Conservation (phyloP, 495 filamentous ascomycete species). For the Cercophora newfieldiana region DNA sequence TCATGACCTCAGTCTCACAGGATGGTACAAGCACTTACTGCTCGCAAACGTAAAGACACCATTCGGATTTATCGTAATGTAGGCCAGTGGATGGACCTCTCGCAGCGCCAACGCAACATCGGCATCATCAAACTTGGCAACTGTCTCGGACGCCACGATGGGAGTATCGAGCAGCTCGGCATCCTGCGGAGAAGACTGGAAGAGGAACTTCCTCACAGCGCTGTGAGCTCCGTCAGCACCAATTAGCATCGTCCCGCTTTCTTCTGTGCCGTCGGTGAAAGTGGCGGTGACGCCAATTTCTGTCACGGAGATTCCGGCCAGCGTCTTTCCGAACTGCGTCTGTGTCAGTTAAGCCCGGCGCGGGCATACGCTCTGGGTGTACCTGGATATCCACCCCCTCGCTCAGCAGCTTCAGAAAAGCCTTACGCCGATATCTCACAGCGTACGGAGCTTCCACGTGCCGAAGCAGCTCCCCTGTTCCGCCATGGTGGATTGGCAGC, state of each 20-base stretch:
- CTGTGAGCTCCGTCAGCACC: neutral
- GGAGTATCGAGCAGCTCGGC: neutral
- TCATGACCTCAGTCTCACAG: neutral
- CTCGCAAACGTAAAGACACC: neutral
- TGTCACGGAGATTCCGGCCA: neutral
- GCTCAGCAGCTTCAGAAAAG: neutral
- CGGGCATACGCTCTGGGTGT: neutral
- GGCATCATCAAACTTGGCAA: neutral
- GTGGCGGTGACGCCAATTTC: neutral
- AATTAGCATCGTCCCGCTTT: neutral
- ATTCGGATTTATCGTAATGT: neutral
- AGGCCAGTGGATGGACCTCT: neutral
- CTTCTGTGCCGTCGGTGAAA: neutral
- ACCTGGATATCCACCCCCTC: neutral
- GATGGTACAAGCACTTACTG: neutral
- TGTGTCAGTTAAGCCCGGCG: neutral
- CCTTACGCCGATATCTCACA: neutral
- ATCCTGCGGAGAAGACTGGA: neutral
- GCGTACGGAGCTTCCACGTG: neutral
- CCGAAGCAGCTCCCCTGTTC: neutral
- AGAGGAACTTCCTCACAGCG: neutral
- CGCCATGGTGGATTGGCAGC: neutral
- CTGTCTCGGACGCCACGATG: neutral
- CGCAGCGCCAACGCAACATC: neutral
- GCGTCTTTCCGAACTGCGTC: neutral